Evolutionary conservation across 2,329 filamentous ascomycete species (phyloP), one percentile per base, ranked within the genome.

Genomic region (Pestalotiopsis sp.): DNA sequence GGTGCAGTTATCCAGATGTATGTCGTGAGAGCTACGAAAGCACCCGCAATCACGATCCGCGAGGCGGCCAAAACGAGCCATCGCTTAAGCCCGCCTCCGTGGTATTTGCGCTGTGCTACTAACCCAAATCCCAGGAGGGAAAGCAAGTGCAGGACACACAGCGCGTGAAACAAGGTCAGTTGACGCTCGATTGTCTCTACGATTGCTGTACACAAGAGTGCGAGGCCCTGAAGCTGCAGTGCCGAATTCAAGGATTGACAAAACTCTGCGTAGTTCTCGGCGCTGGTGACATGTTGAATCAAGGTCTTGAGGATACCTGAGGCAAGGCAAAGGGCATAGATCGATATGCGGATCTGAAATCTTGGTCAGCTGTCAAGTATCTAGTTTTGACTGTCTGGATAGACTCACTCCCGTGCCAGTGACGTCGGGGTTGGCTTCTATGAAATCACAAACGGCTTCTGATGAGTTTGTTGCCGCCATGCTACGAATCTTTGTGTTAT

Each of bases 341-440:
- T 68, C 9, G 68, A 70, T n/a, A 67, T 39, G 45, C 68, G 63
- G 57, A 70, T 70, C 68, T 70, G 56, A 17, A 25, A 39, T n/a
- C 20, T 5, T 38, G 7, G 12, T 12, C 5, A 23, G 17, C n/a
- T 58, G 63, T 25, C 14, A 41, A 6, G 27, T 9, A 31, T 57
- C 25, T 66, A 23, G 6, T 9, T 25, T 38, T 14, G 14, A 25
- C 39, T 13, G 14, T 66, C 13, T 25, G 9, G 4, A 66, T 23
- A 12, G 63, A 66, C 68, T 58, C 39, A 68, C 66, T 9, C 68
- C 68, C 2, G 59, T 56, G 12, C 68, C 68, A 31, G 61, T 70
- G 3, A 70, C 80, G 75, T 6, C 79, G 80, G 49, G 83, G 70
- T 72, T 87, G 82, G 58, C 84, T 79, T 58, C 81, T 78, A 66